A percentile compares a stretch with the other conserved stretches of the same genome.
Conservation (phyloP, 176 grass and related monocot species). For the Puya raimondii region DNA sequence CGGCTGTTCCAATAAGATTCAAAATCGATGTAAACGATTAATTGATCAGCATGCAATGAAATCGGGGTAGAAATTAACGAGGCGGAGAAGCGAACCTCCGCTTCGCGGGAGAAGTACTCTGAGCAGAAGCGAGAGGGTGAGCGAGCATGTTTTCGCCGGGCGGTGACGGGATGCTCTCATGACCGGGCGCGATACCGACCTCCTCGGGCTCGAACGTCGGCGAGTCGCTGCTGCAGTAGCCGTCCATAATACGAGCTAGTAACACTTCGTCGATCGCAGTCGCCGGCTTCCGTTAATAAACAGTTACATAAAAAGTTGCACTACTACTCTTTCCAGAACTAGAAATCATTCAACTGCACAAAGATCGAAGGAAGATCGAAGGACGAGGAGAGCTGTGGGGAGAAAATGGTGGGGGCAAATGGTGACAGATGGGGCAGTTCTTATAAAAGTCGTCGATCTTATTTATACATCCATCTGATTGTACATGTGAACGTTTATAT, state of each 20-base stretch:
- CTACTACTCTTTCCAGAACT: neutral
- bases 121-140: constrained; percentile 29
- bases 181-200: constrained; percentile 24
- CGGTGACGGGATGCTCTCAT: neutral
- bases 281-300: neutral
- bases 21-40: neutral
- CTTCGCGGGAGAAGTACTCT: constrained; percentile 41
- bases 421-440: constrained; percentile 29
- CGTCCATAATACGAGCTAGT: constrained; percentile 44
- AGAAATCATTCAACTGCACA: neutral
- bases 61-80: neutral
- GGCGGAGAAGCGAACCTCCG: constrained; percentile 42
- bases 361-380: too few relatives aligned
- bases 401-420: constrained; percentile 18
- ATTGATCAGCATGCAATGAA: neutral
- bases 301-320: neutral
- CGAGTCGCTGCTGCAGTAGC: constrained; percentile 50
- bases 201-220: constrained; percentile 63
- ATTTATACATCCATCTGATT: too few relatives aligned
- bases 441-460: too few relatives aligned
- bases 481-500: too few relatives aligned
- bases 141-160: constrained; percentile 27
- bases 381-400: constrained; percentile 9
- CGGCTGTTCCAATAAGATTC: constrained; percentile 35
- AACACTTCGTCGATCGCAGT: neutral